A percentile compares a stretch with the other conserved stretches of the same genome.
phyloP scores from a whole-genome alignment of 257 asterid genomes.

The Rubia yunnanensis region DNA sequence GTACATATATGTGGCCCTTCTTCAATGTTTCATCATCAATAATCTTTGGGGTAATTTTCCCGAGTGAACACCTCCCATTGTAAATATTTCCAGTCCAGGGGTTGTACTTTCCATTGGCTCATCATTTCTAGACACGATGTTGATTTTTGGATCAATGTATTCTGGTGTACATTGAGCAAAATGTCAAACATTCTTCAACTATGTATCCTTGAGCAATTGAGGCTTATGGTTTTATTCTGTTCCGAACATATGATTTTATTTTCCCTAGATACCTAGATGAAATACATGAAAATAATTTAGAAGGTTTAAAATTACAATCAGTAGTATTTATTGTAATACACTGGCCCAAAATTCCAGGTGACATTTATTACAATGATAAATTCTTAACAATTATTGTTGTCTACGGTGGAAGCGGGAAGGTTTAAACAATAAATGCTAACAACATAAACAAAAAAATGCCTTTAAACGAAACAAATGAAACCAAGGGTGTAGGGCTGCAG shows the following conservation, averaged over 20 bases:
- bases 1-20: constrained; percentile 2
- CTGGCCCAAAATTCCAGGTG: no score
- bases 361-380: no score
- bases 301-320: background rate
- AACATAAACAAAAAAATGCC: no score
- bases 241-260: background rate
- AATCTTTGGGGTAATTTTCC: background rate
- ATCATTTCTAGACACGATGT: background rate
- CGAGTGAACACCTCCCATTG: background rate
- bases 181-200: background rate
- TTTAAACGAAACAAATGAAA: no score
- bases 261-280: background rate
- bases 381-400: no score
- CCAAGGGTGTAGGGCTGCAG: no score
- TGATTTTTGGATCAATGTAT: background rate
- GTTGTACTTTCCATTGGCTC: background rate
- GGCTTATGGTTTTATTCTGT: background rate
- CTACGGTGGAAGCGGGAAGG: no score
- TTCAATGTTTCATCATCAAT: background rate
- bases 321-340: no score
- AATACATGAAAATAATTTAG: background rate
- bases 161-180: background rate
- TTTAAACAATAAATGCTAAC: no score
- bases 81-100: background rate
- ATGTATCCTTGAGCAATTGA: constrained; percentile 4